These are phyloP conservation scores for Cystobasidium pallidum DNA, from an alignment of 1,284 basidiomycete genomes.

Conservation along the genomic window DNA sequence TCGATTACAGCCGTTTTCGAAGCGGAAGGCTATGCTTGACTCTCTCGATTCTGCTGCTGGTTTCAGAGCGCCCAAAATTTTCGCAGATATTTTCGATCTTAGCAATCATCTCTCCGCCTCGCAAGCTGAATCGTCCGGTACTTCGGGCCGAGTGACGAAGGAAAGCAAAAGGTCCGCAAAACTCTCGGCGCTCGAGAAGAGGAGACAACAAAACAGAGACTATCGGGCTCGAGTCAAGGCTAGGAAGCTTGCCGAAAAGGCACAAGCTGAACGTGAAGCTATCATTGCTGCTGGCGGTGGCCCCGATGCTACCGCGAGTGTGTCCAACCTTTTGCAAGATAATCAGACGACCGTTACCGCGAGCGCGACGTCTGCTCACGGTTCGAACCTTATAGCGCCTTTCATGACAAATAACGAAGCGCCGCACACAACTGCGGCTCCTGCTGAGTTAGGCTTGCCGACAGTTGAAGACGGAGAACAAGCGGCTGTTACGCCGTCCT, in stretches of 20 bases:
- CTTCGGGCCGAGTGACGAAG: neutral
- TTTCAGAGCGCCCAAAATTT: conserved; percentile 12
- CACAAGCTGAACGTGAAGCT: neutral
- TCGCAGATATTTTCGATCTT: neutral
- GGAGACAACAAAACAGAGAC: neutral
- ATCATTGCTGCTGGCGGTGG: conserved; percentile 7
- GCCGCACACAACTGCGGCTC: neutral
- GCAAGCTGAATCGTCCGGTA: neutral
- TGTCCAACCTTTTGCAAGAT: too few species aligned
- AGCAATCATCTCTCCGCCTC: neutral
- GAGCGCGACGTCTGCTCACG: too few species aligned
- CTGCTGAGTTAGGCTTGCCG: neutral
- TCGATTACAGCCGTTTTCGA: neutral
- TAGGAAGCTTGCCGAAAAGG: conserved; percentile 9
- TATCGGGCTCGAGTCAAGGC: conserved; percentile 12
- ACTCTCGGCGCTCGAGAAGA: neutral
- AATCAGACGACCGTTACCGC: neutral
- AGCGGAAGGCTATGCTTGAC: neutral
- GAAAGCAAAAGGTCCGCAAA: neutral
- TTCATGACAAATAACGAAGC: neutral
- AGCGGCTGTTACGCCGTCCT: neutral
- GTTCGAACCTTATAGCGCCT: neutral
- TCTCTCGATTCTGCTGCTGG: neutral
- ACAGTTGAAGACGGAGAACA: neutral
- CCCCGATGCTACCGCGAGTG: neutral